Base-by-base conservation (phyloP, 495 filamentous ascomycete species). In the Staphylotrichum tortipilum region DNA sequence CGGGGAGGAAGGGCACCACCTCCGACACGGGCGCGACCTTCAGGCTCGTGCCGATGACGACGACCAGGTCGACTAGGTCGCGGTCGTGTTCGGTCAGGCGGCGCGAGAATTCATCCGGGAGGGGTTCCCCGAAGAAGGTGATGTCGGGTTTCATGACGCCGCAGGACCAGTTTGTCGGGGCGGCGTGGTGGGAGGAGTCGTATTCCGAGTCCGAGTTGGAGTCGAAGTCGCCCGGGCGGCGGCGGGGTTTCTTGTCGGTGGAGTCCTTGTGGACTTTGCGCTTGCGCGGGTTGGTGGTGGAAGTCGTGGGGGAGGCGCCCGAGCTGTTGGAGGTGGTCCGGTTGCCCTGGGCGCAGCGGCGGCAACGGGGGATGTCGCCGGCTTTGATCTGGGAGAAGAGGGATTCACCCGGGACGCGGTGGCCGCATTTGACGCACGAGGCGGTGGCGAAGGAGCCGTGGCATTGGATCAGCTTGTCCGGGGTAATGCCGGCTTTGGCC, bases 61-160 rank as follows among this genome's bases (percentile, higher is more conserved):
- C 83, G 55, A 97, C 87, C n/a, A 98, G 71, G 56, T 98, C 92
- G 6, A 85, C 88, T 15, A 75, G 68, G 42, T 88, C 78, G 33
- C 80, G 78, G 63, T 98, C 92, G 59, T 88, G 80, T 47, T 86
- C 73, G 29, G 84, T 70, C 15, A 98, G 74, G 6, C 90, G 83
- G 9, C 79, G 74, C n/a, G 85, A 83, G 67, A 98, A 98, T 37
- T 81, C 76, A 55, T 85, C 80, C 0, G 90, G 89, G 3, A 98
- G 81, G 52, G 79, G 71, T 68, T 98, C 92, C 38, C 91, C 92
- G 58, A 97, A 97, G 77, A 98, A 97, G 4, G 86, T 95, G 59
- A 98, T 97, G 66, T 96, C 92, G 14, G 92, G 92, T 75, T 97
- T 99, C 91, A 97, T 96, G 56, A 99, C 82, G 14, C 94, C 92